Evolutionary conservation across 257 asterid species (phyloP).

Genomic region (Solanum bukasovii): DNA sequence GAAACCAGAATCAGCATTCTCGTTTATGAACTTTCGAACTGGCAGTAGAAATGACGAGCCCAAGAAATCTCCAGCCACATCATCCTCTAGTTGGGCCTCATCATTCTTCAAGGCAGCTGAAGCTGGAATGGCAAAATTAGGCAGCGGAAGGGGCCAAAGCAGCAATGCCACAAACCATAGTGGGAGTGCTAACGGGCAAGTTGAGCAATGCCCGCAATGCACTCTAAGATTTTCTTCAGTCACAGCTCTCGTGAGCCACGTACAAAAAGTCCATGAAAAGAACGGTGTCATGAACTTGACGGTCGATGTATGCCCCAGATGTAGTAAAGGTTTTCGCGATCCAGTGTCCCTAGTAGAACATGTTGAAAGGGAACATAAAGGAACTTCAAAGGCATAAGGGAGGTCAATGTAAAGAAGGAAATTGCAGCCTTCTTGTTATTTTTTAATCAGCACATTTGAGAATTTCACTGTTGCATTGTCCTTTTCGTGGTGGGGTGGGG

Average conservation of each 20-base stretch:
- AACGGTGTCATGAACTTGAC: constrained; percentile 71
- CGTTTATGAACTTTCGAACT: constrained; percentile 32
- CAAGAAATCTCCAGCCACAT: constrained; percentile 23
- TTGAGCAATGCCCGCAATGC: constrained; percentile 78
- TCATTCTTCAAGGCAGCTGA: constrained; percentile 52
- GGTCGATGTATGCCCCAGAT: constrained; percentile 81
- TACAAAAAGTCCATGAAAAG: constrained; percentile 67
- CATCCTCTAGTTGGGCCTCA: constrained; percentile 64
- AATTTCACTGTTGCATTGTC: not conserved
- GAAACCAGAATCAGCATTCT: constrained; percentile 46
- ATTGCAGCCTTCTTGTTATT: not conserved
- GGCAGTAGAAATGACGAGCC: constrained; percentile 35
- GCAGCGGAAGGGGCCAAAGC: constrained; percentile 24
- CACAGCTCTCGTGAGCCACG: constrained; percentile 69
- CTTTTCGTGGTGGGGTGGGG: not conserved
- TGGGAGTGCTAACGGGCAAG: constrained; percentile 5
- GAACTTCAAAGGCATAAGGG: constrained; percentile 49
- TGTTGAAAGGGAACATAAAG: constrained; percentile 82
- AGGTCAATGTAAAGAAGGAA: not conserved
- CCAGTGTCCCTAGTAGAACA: constrained; percentile 88
- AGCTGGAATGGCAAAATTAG: constrained; percentile 63
- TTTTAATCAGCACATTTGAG: not conserved
- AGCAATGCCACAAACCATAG: not conserved
- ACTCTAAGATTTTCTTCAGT: constrained; percentile 47
- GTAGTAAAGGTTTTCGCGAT: constrained; percentile 80